Evolutionary conservation across 1,139 yeast species (phyloP).

Genomic region (Meyerozyma elateridarum): DNA sequence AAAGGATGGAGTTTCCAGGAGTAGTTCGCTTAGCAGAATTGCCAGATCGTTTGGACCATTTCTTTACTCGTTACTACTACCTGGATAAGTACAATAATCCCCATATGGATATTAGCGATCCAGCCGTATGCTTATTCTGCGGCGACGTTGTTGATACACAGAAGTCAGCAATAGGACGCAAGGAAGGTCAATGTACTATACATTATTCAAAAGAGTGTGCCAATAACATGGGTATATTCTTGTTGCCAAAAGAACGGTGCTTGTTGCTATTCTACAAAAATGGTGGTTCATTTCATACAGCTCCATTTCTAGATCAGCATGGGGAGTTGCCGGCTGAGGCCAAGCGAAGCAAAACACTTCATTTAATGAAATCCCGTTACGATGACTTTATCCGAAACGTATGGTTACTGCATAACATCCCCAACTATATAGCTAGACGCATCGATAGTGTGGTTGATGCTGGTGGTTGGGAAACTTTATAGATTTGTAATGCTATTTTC

Average conservation of each 20-base stretch:
- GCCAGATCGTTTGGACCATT: conserved; percentile 65
- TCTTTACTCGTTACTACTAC: conserved; percentile 58
- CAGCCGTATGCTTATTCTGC: conserved; percentile 85
- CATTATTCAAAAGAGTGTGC: conserved; percentile 65
- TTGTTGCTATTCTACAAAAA: conserved; percentile 59
- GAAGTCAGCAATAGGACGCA: conserved; percentile 45
- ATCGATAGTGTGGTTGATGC: conserved; percentile 75
- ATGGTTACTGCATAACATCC: conserved; percentile 78
- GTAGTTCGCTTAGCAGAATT: conserved; percentile 51
- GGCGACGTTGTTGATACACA: conserved; percentile 69
- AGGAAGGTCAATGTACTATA: conserved; percentile 63
- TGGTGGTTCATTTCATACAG: conserved; percentile 78
- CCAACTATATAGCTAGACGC: conserved; percentile 72
- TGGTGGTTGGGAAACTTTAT: conserved; percentile 96
- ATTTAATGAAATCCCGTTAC: conserved; percentile 59
- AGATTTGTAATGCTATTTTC: too few species aligned
- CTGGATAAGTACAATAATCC: conserved; percentile 40
- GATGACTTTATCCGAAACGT: conserved; percentile 60
- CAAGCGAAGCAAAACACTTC: conserved; percentile 70
- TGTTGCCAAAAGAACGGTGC: conserved; percentile 74
- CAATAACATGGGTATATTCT: conserved; percentile 68
- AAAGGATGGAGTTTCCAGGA: conserved; percentile 61
- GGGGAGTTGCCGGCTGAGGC: conserved; percentile 81
- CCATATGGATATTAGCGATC: conserved; percentile 52
- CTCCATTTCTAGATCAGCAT: conserved; percentile 83